phyloP scores from a whole-genome alignment of 164 flowering plant genomes.

The Taxillus chinensis region DNA sequence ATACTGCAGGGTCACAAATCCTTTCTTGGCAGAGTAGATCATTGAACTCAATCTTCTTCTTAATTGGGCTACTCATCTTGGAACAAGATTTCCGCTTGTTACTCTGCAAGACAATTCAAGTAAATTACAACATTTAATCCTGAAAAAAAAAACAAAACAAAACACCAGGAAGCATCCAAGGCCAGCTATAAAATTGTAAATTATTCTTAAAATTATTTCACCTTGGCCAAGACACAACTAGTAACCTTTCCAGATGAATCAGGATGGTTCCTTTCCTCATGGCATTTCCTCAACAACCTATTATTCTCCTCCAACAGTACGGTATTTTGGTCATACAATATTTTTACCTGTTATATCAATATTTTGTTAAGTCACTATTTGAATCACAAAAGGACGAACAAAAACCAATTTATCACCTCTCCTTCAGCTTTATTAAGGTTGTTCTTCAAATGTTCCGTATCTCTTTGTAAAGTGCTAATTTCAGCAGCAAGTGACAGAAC shows the following conservation, averaged over 20 bases:
- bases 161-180: too few species aligned
- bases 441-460: constrained; percentile 47
- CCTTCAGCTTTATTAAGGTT: constrained; percentile 72
- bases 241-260: constrained; percentile 48
- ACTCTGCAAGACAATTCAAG: constrained; percentile 26
- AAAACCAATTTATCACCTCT: constrained; percentile 34
- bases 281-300: constrained; percentile 33
- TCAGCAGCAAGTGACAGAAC: constrained; percentile 46
- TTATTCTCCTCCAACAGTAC: constrained; percentile 63
- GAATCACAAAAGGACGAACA: too few species aligned
- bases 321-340: constrained; percentile 49
- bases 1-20: constrained; percentile 61
- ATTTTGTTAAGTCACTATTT: too few species aligned
- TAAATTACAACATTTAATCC: not conserved
- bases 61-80: constrained; percentile 33
- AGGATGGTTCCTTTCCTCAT: constrained; percentile 26
- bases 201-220: constrained; percentile 12
- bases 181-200: too few species aligned
- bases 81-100: constrained; percentile 60
- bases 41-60: constrained; percentile 35
- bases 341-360: constrained; percentile 33
- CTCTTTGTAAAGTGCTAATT: constrained; percentile 34
- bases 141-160: not conserved
- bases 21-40: constrained; percentile 36
- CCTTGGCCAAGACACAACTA: constrained; percentile 54